These are phyloP conservation scores for Aspergillus fijiensis DNA, from an alignment of 2,329 filamentous ascomycete species.

Conservation along the genomic window DNA sequence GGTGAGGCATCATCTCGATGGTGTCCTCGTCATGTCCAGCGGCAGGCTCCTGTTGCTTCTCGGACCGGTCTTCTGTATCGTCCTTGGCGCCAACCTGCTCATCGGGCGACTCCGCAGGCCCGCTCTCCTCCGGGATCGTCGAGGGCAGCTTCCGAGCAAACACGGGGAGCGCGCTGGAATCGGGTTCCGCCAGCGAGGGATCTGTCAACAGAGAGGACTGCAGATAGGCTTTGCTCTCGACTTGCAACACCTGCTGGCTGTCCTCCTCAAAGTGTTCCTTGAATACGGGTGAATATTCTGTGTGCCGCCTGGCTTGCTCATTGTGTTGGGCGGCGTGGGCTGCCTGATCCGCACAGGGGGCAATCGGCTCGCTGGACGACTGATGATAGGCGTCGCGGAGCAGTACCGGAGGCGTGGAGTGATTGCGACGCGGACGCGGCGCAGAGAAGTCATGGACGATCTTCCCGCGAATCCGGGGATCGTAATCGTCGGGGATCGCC, in stretches of 20 bases:
- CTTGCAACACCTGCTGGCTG: slow-evolving; percentile 39
- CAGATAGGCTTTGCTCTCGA: slow-evolving; percentile 45
- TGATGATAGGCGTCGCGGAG: slow-evolving; percentile 13
- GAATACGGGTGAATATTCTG: slow-evolving; percentile 58
- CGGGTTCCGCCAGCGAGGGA: slow-evolving; percentile 27
- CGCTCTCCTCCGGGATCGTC: slow-evolving; percentile 28
- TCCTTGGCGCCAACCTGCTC: slow-evolving; percentile 11
- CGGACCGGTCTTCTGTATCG: slow-evolving; percentile 9
- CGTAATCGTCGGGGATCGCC: slow-evolving; percentile 60
- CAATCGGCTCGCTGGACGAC: slow-evolving; percentile 15
- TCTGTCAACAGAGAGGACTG: slow-evolving; percentile 41
- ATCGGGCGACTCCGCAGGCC: slow-evolving; percentile 9
- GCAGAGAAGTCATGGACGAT: slow-evolving; percentile 66
- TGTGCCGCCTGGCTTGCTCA: slow-evolving; percentile 34
- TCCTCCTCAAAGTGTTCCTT: slow-evolving; percentile 63
- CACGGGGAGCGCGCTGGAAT: slow-evolving; percentile 38
- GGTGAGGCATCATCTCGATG: slow-evolving; percentile 31
- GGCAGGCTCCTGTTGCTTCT: slow-evolving; percentile 8
- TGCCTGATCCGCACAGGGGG: slow-evolving; percentile 14
- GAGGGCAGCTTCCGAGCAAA: slow-evolving; percentile 47
- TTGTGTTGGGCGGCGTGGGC: slow-evolving; percentile 17
- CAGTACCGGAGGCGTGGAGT: slow-evolving; percentile 27
- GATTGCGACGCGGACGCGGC: slow-evolving; percentile 50
- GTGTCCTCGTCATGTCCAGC: slow-evolving; percentile 29
- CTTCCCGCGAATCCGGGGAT: slow-evolving; percentile 62